These are phyloP conservation scores for Endocarpon pusillum DNA, from an alignment of 495 filamentous ascomycete species.

Conservation along the genomic window DNA sequence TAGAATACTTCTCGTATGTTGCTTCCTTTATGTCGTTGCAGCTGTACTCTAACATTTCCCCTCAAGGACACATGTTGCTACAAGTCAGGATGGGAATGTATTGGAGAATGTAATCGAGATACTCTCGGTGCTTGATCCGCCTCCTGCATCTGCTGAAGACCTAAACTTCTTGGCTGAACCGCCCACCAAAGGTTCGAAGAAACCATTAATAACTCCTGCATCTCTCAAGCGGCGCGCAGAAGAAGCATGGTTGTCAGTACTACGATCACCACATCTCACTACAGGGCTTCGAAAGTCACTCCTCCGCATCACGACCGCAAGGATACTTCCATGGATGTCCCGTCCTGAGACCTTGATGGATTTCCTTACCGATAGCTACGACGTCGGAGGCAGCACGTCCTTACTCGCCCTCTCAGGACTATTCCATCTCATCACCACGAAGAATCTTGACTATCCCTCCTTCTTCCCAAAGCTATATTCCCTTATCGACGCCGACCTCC, in stretches of 20 bases:
- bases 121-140: slow-evolving; percentile 44
- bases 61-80: slow-evolving; percentile 3
- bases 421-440: slow-evolving; percentile 83
- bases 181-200: slow-evolving; percentile 44
- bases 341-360: slow-evolving; percentile 87
- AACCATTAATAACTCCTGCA: slow-evolving; percentile 17
- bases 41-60: no score
- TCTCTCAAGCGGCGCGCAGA: slow-evolving; percentile 44
- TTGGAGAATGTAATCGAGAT: slow-evolving; percentile 43
- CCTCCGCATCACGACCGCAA: slow-evolving; percentile 51
- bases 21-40: not conserved
- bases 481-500: slow-evolving; percentile 61
- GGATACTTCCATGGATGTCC: slow-evolving; percentile 74
- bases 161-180: not conserved
- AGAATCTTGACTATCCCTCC: slow-evolving; percentile 87
- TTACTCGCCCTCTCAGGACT: slow-evolving; percentile 82
- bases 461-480: slow-evolving; percentile 94
- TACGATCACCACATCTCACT: slow-evolving; percentile 42
- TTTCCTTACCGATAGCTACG: slow-evolving; percentile 85
- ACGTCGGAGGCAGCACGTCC: slow-evolving; percentile 67
- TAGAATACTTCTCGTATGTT: slow-evolving; percentile 49
- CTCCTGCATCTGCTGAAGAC: slow-evolving; percentile 24
- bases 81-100: slow-evolving; percentile 8
- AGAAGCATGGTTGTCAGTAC: slow-evolving; percentile 65
- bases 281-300: slow-evolving; percentile 64